phyloP scores from a whole-genome alignment of 2,329 filamentous ascomycete species.

The Plenodomus lindquistii region DNA sequence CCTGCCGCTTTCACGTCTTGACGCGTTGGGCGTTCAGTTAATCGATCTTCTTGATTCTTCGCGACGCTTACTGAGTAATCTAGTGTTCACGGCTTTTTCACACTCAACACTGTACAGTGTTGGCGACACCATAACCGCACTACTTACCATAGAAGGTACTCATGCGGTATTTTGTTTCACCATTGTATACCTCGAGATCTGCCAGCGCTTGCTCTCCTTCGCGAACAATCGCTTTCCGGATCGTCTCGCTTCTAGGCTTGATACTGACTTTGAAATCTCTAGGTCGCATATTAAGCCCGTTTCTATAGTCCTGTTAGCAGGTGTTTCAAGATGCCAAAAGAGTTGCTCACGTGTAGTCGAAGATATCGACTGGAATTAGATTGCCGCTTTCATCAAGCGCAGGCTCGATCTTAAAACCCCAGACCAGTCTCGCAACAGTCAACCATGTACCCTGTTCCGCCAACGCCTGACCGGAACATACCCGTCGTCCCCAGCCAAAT shows the following conservation, averaged over 20 bases:
- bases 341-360: slow-evolving; percentile 55
- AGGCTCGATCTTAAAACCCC: slow-evolving; percentile 59
- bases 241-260: slow-evolving; percentile 53
- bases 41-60: too few relatives aligned
- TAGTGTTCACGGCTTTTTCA: too few relatives aligned
- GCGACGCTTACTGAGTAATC: too few relatives aligned
- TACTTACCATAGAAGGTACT: slow-evolving; percentile 34
- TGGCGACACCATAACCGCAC: too few relatives aligned
- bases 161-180: slow-evolving; percentile 63
- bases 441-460: slow-evolving; percentile 65
- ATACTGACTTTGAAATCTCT: slow-evolving; percentile 60
- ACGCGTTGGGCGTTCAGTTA: too few relatives aligned
- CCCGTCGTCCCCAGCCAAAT: slow-evolving; percentile 60
- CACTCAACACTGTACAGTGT: too few relatives aligned
- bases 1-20: too few relatives aligned
- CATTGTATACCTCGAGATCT: slow-evolving; percentile 57
- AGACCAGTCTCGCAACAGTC: slow-evolving; percentile 60
- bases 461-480: slow-evolving; percentile 63
- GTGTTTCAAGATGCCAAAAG: neutral
- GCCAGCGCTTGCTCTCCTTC: slow-evolving; percentile 58
- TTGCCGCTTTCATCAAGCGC: slow-evolving; percentile 48
- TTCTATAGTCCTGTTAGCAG: slow-evolving; percentile 40
- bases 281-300: slow-evolving; percentile 63
- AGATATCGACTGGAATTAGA: slow-evolving; percentile 60
- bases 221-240: slow-evolving; percentile 55